Conservation (phyloP, 148 eudicot genomes). For the Spergularia marina region DNA sequence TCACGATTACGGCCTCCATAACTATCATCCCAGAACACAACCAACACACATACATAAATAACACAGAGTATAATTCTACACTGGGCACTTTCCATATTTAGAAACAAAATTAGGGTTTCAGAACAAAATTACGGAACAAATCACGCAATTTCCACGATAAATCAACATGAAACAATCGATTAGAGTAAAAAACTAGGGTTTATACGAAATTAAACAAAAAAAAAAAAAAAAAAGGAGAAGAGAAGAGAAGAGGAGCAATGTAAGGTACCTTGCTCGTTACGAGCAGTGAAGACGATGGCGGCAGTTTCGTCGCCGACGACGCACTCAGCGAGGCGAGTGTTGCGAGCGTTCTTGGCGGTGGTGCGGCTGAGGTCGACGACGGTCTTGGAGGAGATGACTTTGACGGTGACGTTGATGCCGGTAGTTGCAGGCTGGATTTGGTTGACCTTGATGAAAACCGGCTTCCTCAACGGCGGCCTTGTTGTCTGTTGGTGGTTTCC, state of each 20-base stretch:
- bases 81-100: not conserved
- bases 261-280: constrained; percentile 45
- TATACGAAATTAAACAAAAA: not conserved
- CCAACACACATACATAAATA: too few species aligned
- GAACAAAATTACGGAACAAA: not conserved
- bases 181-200: not conserved
- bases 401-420: constrained; percentile 39
- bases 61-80: not conserved
- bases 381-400: constrained; percentile 33
- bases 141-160: not conserved
- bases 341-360: constrained; percentile 27
- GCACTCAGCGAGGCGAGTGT: constrained; percentile 43
- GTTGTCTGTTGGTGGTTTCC: not conserved
- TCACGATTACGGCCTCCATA: too few species aligned
- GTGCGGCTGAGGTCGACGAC: constrained; percentile 14
- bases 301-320: constrained; percentile 45
- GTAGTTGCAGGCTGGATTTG: constrained; percentile 35
- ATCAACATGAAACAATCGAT: not conserved
- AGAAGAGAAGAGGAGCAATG: not conserved
- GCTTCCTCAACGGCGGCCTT: constrained; percentile 38
- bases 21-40: too few species aligned
- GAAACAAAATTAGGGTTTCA: not conserved
- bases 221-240: too few species aligned
- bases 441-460: constrained; percentile 41
- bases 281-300: constrained; percentile 42